Evolutionary conservation across 1,284 basidiomycete species (phyloP), one percentile per base, ranked within the genome.

Genomic region (Cutaneotrichosporon sp.): DNA sequence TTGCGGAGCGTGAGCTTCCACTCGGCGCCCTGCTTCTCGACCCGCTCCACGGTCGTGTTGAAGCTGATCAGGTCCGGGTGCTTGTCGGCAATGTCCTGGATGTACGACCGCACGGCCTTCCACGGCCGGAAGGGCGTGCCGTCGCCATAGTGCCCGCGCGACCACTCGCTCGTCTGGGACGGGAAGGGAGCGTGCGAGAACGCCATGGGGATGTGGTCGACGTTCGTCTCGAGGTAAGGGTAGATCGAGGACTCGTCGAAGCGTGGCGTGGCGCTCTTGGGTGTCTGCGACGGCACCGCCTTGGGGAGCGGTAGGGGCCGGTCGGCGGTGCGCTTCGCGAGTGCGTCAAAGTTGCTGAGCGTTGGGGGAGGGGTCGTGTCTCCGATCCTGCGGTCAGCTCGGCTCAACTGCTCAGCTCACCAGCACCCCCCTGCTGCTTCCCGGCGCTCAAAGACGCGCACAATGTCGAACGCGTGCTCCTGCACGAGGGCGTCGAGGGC

Each of bases 21-120:
- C 45, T 58, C 64, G 24, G 58, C 58, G 7, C 56, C 72, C 24
- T 77, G 66, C 62, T 84, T 84, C 57, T 82, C 76, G 6, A 81
- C 75, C 2, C 70, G 74, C 64, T 85, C 83, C 0, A 85, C 83
- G 0, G 84, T 81, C 0, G 84, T 84, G 65, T 82, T 81, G 69
- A 82, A 84, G 0, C 74, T 77, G 4, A 80, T 69, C n/a, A 80
- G 65, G 0, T 74, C 71, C 57, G 83, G 80, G 59, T 50, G 80
- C 79, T 31, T 72, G 59, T 25, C 69, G 57, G 65, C 77, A 45
- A 80, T 80, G 43, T 65, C 64, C 54, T 72, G 72, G 8, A 75
- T 52, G 43, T 75, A 75, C 20, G 49, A 24, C 7, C 52, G 33
- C 25, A 62, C 56, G 4, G 36, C 51, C 7, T 18, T 22, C 60